Evolutionary conservation across 352 stramenopile genomes (phyloP).

Genomic region (Thalassiosira livingstoniorum): DNA sequence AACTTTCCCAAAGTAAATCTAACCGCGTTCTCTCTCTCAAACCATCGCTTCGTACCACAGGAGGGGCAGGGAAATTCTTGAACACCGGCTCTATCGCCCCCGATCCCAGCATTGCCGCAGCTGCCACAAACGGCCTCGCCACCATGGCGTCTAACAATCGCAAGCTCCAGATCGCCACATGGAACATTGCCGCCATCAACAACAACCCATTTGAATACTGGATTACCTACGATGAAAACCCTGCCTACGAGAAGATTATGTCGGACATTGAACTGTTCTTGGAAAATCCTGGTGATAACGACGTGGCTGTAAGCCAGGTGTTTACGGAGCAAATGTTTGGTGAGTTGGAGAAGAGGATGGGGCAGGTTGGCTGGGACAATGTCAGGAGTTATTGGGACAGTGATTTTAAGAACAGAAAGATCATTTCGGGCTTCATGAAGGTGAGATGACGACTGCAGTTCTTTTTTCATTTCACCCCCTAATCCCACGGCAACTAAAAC

Average conservation of each 20-base stretch:
- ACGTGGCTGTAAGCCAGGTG: conserved; percentile 82
- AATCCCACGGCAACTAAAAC: background rate
- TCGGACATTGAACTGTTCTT: conserved; percentile 85
- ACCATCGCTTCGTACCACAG: conserved; percentile 35
- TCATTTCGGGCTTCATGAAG: conserved; percentile 85
- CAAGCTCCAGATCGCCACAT: conserved; percentile 76
- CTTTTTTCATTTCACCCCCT: background rate
- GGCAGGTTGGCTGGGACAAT: conserved; percentile 71
- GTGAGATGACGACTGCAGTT: conserved; percentile 25
- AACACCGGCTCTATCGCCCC: conserved; percentile 30
- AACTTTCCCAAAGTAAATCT: too few species aligned
- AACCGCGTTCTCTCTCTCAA: background rate
- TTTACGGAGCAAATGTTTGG: conserved; percentile 87
- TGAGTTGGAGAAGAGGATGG: conserved; percentile 77
- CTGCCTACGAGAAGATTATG: conserved; percentile 87
- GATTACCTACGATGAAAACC: conserved; percentile 87
- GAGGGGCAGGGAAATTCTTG: conserved; percentile 70
- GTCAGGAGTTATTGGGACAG: conserved; percentile 82
- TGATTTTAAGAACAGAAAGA: conserved; percentile 86
- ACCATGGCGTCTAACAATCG: conserved; percentile 61
- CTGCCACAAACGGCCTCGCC: conserved; percentile 47
- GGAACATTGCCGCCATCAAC: conserved; percentile 90
- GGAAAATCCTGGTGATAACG: conserved; percentile 77
- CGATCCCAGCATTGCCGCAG: conserved; percentile 27
- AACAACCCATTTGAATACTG: conserved; percentile 92